phyloP scores from a whole-genome alignment of 805 yeast species.

The Saccharomycopsis fermentans region DNA sequence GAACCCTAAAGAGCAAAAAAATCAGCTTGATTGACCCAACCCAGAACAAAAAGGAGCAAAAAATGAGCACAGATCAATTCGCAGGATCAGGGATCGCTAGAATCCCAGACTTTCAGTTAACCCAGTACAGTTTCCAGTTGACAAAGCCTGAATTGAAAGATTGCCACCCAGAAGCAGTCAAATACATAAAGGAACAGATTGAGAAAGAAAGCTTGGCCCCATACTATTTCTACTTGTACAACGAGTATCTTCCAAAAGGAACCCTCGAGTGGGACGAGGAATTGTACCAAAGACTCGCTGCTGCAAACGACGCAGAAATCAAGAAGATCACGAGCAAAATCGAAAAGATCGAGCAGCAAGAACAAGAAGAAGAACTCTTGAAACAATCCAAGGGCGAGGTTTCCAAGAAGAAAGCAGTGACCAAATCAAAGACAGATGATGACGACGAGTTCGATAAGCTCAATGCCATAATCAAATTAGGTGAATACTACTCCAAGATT shows the following conservation, averaged over 20 bases:
- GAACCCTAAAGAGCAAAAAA: too few relatives aligned
- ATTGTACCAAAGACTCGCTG: conserved; percentile 40
- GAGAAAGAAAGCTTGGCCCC: conserved; percentile 64
- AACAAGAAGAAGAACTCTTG: conserved; percentile 64
- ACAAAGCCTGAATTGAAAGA: conserved; percentile 29
- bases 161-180: conserved; percentile 34
- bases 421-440: conserved; percentile 32
- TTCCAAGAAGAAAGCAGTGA: conserved; percentile 38
- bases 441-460: conserved; percentile 84
- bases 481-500: conserved; percentile 78
- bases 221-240: conserved; percentile 59
- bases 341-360: conserved; percentile 42
- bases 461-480: conserved; percentile 66
- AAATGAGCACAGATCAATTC: conserved; percentile 28
- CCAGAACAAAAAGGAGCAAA: not conserved
- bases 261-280: conserved; percentile 49
- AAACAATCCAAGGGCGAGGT: conserved; percentile 45
- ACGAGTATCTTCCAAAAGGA: conserved; percentile 31
- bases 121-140: conserved; percentile 69
- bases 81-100: conserved; percentile 41
- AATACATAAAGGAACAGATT: conserved; percentile 44
- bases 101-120: conserved; percentile 73
- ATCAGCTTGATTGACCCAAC: too few relatives aligned
- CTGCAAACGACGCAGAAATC: conserved; percentile 47
- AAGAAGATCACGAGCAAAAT: conserved; percentile 35